Percentiles rank a stretch among this genome's conserved stretches.
These are phyloP conservation scores for Fagopyrum tataricum DNA, from an alignment of 148 eudicot species.

Conservation along the genomic window DNA sequence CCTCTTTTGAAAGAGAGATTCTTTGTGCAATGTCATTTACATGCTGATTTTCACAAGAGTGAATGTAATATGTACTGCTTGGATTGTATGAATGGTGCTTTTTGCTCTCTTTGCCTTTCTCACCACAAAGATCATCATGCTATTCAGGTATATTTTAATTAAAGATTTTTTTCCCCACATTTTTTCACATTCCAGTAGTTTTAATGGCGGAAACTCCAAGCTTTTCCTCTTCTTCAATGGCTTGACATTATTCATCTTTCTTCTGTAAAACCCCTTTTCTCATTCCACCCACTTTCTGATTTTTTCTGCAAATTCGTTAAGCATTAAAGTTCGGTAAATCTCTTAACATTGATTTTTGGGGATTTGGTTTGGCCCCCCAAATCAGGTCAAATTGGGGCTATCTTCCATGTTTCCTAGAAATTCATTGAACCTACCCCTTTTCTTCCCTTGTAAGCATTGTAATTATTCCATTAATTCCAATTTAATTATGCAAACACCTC, in stretches of 20 bases:
- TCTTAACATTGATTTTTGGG: not conserved
- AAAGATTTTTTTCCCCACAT: not conserved
- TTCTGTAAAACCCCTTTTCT: no score
- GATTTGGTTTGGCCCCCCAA: slow-evolving; percentile 2
- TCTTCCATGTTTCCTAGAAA: not conserved
- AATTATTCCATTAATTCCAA: not conserved
- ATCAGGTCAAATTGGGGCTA: not conserved
- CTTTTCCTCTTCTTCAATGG: not conserved
- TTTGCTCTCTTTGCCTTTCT: slow-evolving; percentile 68
- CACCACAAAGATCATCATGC: slow-evolving; percentile 62
- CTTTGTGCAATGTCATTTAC: slow-evolving; percentile 67
- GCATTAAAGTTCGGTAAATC: not conserved
- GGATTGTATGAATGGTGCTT: slow-evolving; percentile 71
- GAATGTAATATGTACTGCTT: slow-evolving; percentile 94
- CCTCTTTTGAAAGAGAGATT: slow-evolving; percentile 50
- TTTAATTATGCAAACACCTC: not conserved
- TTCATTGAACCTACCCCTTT: slow-evolving; percentile 15
- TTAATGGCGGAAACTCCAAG: not conserved
- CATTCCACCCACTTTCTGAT: not conserved
- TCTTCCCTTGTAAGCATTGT: slow-evolving; percentile 24
- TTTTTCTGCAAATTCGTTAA: slow-evolving; percentile 3
- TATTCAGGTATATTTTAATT: slow-evolving; percentile 53
- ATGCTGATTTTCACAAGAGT: slow-evolving; percentile 76
- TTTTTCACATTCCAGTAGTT: not conserved
- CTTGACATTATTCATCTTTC: not conserved